Base-by-base conservation (phyloP, 2,329 filamentous ascomycete genomes). In the Grosmannia clavigera region DNA sequence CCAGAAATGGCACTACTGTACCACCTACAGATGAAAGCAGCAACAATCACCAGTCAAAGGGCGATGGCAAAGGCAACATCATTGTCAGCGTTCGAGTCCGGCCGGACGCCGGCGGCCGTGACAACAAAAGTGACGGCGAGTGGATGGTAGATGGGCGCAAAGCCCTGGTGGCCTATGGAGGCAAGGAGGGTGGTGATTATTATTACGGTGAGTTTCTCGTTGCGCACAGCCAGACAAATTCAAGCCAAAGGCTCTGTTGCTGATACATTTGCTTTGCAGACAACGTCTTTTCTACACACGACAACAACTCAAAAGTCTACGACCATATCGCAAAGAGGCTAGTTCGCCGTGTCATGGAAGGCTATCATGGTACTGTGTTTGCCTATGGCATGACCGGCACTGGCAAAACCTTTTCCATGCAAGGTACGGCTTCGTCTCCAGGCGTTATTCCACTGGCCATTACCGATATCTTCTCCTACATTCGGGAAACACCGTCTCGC, bases 321-420 rank as follows among this genome's bases (percentile, higher is more conserved):
- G 94, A 99, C 73, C 85, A 92, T 64, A 89, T 84, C 54, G 94
- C 94, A 52, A 97, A 97, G 74, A 87, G 94, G 63, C 79, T 99
- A 58, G 94, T 99, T 55, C 87, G 94, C 66, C 82, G 94, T 68
- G 94, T 99, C 57, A 99, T 99, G 94, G 94, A 99, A 76, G 94
- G 94, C 51, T 99, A 97, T 71, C 92, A 97, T 69, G 94, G 92
- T 61, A 99, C 94, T 1, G 94, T 99, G 29, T 97, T 99, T 71
- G 92, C 92, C 22, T 99, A 99, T 71, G 94, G 94, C 69, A 97
- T 97, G 92, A 99, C 94, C 4, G 94, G 94, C 63, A 97, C 94
- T 0, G 94, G 94, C 66, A 99, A 99, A 76, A 99, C 94, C 0
- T 99, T 97, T 72, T 97, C 92, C 48, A 99, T 99, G 94, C 94